phyloP scores from a whole-genome alignment of 495 filamentous ascomycete species.

The Bryoglossum gracile region DNA sequence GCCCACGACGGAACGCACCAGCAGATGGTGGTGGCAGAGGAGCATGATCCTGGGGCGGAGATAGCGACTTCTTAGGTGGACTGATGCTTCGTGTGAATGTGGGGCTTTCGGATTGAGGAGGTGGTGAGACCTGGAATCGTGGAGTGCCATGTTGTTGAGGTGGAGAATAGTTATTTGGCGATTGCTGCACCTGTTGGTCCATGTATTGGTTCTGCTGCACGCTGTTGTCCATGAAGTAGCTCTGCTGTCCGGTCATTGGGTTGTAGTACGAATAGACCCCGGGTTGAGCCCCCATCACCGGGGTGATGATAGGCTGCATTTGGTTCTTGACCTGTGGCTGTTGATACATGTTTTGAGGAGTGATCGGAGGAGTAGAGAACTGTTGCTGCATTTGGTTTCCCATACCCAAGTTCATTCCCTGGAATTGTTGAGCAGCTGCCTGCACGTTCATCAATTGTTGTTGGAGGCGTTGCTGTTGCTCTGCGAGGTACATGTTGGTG shows the following conservation, averaged over 20 bases:
- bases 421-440: slow-evolving; percentile 66
- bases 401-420: slow-evolving; percentile 55
- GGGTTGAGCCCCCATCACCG: slow-evolving; percentile 57
- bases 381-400: slow-evolving; percentile 36
- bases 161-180: slow-evolving; percentile 22
- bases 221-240: slow-evolving; percentile 53
- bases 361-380: slow-evolving; percentile 33
- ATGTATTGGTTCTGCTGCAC: slow-evolving; percentile 38
- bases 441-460: slow-evolving; percentile 51
- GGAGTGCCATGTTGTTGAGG: slow-evolving; percentile 39
- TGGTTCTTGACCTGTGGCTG: slow-evolving; percentile 67
- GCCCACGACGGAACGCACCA: slow-evolving; percentile 82
- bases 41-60: slow-evolving; percentile 53
- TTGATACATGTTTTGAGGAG: slow-evolving; percentile 37
- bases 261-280: slow-evolving; percentile 79
- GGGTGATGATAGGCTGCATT: slow-evolving; percentile 60
- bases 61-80: slow-evolving; percentile 62
- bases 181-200: slow-evolving; percentile 23
- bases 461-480: slow-evolving; percentile 78
- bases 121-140: slow-evolving; percentile 74
- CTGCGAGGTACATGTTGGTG: slow-evolving; percentile 76
- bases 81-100: slow-evolving; percentile 52
- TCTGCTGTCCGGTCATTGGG: slow-evolving; percentile 71
- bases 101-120: slow-evolving; percentile 50
- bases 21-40: slow-evolving; percentile 74